Percentiles rank a stretch among this genome's conserved stretches.
phyloP scores from a whole-genome alignment of 2,329 filamentous ascomycete species.

The Penicillium freii region DNA sequence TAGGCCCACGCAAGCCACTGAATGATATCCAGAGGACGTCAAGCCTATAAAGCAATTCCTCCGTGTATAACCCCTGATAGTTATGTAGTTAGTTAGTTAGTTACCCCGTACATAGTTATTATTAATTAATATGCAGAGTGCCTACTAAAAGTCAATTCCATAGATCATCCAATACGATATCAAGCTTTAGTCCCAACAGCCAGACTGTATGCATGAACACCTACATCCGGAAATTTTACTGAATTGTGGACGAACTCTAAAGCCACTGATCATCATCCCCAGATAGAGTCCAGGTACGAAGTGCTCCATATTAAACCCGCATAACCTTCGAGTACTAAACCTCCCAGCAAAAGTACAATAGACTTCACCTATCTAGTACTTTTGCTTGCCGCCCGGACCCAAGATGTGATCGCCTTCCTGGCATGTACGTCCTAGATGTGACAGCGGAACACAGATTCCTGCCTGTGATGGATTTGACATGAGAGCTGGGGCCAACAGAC shows the following conservation, averaged over 20 bases:
- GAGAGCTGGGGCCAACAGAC: background rate
- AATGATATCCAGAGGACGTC: background rate
- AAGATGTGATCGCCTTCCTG: slow-evolving; percentile 8
- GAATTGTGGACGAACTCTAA: background rate
- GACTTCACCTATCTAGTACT: slow-evolving; percentile 9
- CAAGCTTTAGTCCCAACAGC: background rate
- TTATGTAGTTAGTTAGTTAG: too few relatives aligned
- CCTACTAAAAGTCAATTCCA: slow-evolving; percentile 2
- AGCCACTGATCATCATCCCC: slow-evolving; percentile 2
- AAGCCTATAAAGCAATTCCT: background rate
- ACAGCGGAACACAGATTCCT: slow-evolving; percentile 12
- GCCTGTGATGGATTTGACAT: slow-evolving; percentile 9
- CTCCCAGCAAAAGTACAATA: slow-evolving; percentile 15
- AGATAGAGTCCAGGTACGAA: background rate
- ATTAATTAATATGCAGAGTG: background rate
- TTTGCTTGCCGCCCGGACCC: slow-evolving; percentile 11
- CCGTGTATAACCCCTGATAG: background rate
- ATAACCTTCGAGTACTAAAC: background rate
- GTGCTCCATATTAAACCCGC: background rate
- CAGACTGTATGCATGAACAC: slow-evolving; percentile 1
- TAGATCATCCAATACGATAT: background rate
- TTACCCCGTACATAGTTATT: background rate
- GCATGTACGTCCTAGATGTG: slow-evolving; percentile 15
- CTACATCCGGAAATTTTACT: background rate
- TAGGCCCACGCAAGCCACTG: background rate